These are phyloP conservation scores for Vanrija humicola DNA, from an alignment of 1,284 basidiomycete species.

Conservation along the genomic window DNA sequence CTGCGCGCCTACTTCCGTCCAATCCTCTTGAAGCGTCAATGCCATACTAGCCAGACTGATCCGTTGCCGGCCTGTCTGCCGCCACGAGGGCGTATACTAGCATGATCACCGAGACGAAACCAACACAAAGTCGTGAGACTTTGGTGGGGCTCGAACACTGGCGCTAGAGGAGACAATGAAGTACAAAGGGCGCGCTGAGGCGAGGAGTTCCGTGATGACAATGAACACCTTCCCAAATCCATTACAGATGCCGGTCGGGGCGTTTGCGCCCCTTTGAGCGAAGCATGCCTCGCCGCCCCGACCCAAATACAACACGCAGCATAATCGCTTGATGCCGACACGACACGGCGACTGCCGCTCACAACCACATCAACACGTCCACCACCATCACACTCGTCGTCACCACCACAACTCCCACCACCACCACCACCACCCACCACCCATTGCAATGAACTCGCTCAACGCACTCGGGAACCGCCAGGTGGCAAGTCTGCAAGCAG, in stretches of 20 bases:
- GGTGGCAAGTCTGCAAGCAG: conserved; percentile 78
- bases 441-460: conserved; percentile 73
- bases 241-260: conserved; percentile 27
- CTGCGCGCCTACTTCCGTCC: conserved; percentile 45
- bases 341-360: background rate
- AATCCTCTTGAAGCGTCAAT: conserved; percentile 43
- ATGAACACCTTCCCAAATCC: conserved; percentile 44
- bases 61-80: conserved; percentile 46
- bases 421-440: background rate
- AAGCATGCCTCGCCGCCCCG: background rate
- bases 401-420: background rate
- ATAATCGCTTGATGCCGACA: too few relatives aligned
- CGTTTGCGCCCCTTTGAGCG: background rate
- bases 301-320: background rate
- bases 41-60: conserved; percentile 46
- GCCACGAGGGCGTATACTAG: conserved; percentile 23
- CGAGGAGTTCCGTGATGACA: conserved; percentile 39
- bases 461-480: conserved; percentile 90
- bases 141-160: conserved; percentile 47
- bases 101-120: conserved; percentile 42
- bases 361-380: background rate
- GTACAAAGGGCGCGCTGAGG: conserved; percentile 41
- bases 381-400: background rate
- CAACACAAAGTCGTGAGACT: conserved; percentile 37
- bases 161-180: conserved; percentile 41